Evolutionary conservation across 1,284 basidiomycete genomes (phyloP).

Genomic region (Violaceomyces palustris): DNA sequence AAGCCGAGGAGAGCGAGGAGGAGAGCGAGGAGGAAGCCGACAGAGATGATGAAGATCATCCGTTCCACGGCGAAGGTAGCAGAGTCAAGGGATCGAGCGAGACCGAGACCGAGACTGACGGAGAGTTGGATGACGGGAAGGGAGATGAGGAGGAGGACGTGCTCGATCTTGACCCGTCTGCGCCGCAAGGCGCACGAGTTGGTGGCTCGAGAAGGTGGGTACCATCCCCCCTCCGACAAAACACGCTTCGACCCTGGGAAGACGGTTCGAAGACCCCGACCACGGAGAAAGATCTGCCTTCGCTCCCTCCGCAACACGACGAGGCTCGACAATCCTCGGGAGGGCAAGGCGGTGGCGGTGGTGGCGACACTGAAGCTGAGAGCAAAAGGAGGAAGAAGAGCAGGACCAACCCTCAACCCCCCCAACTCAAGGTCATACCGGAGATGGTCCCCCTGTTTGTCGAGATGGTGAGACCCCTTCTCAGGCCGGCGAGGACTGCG

Average conservation of each 20-base stretch:
- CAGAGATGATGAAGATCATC: conserved; percentile 54
- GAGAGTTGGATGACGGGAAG: conserved; percentile 7
- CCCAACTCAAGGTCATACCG: conserved; percentile 64
- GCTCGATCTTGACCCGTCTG: not conserved
- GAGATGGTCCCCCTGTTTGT: conserved; percentile 47
- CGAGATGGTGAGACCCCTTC: conserved; percentile 38
- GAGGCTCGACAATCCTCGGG: conserved; percentile 1
- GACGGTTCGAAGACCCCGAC: conserved; percentile 5
- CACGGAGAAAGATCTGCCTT: conserved; percentile 31
- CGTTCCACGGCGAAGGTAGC: conserved; percentile 31
- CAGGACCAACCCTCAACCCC: conserved; percentile 59
- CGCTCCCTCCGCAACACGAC: conserved; percentile 16
- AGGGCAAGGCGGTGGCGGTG: conserved; percentile 10
- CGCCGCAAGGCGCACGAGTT: too few relatives aligned
- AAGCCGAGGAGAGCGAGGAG: conserved; percentile 43
- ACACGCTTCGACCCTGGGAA: conserved; percentile 10
- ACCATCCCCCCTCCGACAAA: conserved; percentile 19
- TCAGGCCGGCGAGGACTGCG: conserved; percentile 26
- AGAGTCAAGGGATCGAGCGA: not conserved
- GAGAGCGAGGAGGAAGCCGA: conserved; percentile 43
- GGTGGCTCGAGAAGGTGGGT: conserved; percentile 14
- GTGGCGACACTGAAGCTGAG: too few relatives aligned
- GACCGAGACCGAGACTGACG: conserved; percentile 13
- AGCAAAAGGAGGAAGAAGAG: conserved; percentile 55
- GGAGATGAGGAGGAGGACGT: not conserved